Base-by-base conservation (phyloP, 2,329 filamentous ascomycete genomes). In the Alternaria panax region DNA sequence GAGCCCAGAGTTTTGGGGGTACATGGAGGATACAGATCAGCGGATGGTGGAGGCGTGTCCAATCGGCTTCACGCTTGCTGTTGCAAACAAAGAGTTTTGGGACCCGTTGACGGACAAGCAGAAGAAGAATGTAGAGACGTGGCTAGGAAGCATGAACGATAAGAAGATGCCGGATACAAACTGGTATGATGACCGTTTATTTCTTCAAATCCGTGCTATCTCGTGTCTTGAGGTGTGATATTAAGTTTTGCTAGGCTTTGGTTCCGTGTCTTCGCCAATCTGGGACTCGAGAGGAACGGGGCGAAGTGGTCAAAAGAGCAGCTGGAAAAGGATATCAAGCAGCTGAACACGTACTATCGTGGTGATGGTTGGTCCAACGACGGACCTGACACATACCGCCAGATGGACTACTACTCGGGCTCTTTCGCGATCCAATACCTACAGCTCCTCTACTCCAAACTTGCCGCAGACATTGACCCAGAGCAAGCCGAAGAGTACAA, bases 11-110 rank as follows among this genome's bases (percentile, higher is more conserved):
- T 93, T 89, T 70, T 94, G 91, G 91, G 91, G 90, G 0, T 88
- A 86, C 56, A 90, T 91, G 64, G 84, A 88, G 65, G 90, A 93
- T 71, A 88, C 89, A 57, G 91, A 93, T 71, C 91, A 93, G 80
- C 83, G 91, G 25, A 93, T 93, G 91, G 91, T 93, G 2, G 91
- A 94, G 75, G 92, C 92, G 84, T 93, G 90, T 72, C 90, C 91
- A 1, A 83, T 93, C 59, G 91, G 91, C 0, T 93, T 88, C 69
- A 87, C 90, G 1, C 81, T 94, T 53, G 90, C 90, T 30, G 88
- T 92, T 52, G 90, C 88, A 32, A 82, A 83, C 27, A 79, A 75
- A 81, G 83, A 73, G 67, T 85, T 92, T 59, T 93, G 90, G 90
- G 81, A 88, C 14, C 86, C 84, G 1, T 80, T 93, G 68, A 86